Base-by-base conservation (phyloP, 208 protist species). In the Leishmania guyanensis region DNA sequence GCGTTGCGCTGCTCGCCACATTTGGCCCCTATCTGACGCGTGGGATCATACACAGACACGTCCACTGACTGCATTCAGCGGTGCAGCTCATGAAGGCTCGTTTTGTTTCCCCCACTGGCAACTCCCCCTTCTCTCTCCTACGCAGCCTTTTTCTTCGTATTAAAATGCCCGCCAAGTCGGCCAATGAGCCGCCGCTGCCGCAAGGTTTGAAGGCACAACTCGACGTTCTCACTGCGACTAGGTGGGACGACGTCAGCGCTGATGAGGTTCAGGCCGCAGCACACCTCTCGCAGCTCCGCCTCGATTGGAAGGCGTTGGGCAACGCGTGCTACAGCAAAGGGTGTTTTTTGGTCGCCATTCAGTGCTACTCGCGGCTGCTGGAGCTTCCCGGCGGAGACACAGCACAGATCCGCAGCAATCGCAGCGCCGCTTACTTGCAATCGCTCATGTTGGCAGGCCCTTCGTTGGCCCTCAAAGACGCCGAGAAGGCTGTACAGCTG, bases 341-440 rank as follows among this genome's bases (percentile, higher is more conserved):
- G 39, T 91, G 82, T 71, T 91, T 90, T 81, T 56, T 95, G 33
- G 87, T 86, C n/a, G 96, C 96, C 10, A 94, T 98, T 9, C 81
- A 84, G 54, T 93, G 90, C 70, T 98, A 98, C 80, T 96, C 92
- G n/a, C 86, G 86, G 39, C 91, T 95, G 22, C 58, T 90, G 29
- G 81, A 89, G 39, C 65, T 84, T 17, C 68, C 81, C 29, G 74
- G 91, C n/a, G 80, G 79, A 20, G 86, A 90, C 58, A 91, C 92
- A 36, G 93, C 94, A 2, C 79, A 95, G 16, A 75, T 98, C n/a
- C 95, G 86, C 73, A 97, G 93, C 82, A 98, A 98, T 79, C 84
- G 96, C 58, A 97, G 94, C 50, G 96, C 94, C 9, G 91, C 94
- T 5, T 96, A 96, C 81, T 73, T 97, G 75, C 84, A 96, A 82